Evolutionary conservation across 2,329 filamentous ascomycete species (phyloP), one percentile per base, ranked within the genome.

Genomic region (Fusarium sororula): DNA sequence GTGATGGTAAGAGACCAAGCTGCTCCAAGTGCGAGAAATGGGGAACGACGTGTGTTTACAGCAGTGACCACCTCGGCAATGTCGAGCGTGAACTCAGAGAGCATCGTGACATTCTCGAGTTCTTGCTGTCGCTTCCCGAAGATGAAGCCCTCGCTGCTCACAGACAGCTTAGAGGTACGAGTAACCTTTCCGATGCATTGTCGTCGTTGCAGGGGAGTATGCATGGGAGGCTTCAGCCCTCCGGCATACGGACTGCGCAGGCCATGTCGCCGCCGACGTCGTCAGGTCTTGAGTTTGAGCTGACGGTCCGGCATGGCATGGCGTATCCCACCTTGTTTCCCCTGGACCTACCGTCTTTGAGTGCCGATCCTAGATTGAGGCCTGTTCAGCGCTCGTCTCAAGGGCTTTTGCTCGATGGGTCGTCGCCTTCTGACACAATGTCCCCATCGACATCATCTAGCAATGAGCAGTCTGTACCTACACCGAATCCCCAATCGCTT

Each of bases 211-310:
- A 68, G 37, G 72, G 68, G 28, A 64, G 63, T 26, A 68, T 75
- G 68, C 69, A 70, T 42, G 66, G 58, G 5, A 70, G 60, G 41
- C 57, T 60, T 30, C 48, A 35, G 9, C 74, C 72, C 20, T 76
- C 74, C 13, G 61, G 51, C 18, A 39, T 75, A 38, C 24, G 20
- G 6, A 60, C 68, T 41, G 61, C 65, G 13, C 71, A 68, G 41
- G 62, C 67, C 1, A 50, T 62, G 15, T 61, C 63, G 15, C 71
- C 74, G n/a, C 74, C 74, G 20, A 68, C 63, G 17, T 67, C 58
- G 6, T 73, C 74, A 8, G 35, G 15, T 13, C 70, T 75, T 2
- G 74, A 75, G 55, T 77, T 77, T 61, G 75, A 77, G 57, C 51
- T 77, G 55, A 75, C 60, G 13, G 45, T 66, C 11, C 70, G 70